Percentiles rank a stretch among this genome's conserved stretches.
These are phyloP conservation scores for Solanum pinnatisectum DNA, from an alignment of 257 asterid species.

Conservation along the genomic window DNA sequence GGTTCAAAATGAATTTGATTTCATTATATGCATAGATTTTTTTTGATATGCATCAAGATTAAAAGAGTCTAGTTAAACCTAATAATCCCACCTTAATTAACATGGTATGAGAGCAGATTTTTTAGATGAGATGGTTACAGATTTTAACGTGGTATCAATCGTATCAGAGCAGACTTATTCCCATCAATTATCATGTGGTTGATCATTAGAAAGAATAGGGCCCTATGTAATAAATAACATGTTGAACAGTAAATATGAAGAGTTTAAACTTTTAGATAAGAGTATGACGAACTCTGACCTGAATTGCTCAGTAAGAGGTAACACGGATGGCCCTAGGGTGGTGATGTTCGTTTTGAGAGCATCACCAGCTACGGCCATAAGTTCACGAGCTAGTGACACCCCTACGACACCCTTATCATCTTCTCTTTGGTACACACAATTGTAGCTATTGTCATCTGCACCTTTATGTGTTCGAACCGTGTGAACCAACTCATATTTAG, in stretches of 20 bases:
- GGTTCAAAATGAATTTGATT: background rate
- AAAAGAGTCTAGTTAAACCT: background rate
- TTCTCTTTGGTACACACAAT: conserved; percentile 35
- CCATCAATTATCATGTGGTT: background rate
- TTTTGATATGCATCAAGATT: background rate
- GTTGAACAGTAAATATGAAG: background rate
- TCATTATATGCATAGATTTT: background rate
- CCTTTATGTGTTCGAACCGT: conserved; percentile 47
- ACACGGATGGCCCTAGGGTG: conserved; percentile 25
- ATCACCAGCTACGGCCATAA: conserved; percentile 46
- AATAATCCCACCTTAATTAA: background rate
- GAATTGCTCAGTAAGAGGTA: conserved; percentile 44
- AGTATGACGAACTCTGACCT: background rate
- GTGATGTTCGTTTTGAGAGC: conserved; percentile 39
- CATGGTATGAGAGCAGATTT: background rate
- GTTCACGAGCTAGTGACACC: conserved; percentile 32
- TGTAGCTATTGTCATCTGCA: conserved; percentile 30
- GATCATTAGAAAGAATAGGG: background rate
- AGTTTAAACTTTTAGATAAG: background rate
- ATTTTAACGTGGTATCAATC: background rate
- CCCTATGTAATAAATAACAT: background rate
- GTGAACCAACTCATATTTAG: conserved; percentile 46
- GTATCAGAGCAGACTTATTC: background rate
- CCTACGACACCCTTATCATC: conserved; percentile 30
- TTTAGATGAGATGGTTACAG: background rate